Evolutionary conservation across 495 filamentous ascomycete genomes (phyloP).

Genomic region (Cetradonia linearis): DNA sequence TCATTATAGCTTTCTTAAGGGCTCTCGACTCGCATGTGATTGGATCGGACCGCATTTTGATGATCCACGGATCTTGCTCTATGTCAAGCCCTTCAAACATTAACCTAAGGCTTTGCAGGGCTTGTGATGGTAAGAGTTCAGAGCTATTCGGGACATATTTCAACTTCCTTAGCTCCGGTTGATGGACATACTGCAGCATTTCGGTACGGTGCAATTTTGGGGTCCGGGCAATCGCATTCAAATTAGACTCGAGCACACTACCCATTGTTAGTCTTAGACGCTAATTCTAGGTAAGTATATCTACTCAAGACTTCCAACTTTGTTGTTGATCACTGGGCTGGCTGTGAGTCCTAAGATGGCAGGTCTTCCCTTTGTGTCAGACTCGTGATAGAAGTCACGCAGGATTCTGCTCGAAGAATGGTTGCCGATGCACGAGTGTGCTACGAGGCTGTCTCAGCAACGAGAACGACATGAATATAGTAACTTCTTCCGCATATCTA

Average conservation of each 20-base stretch:
- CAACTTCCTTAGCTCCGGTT: constrained; percentile 49
- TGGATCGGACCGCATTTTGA: constrained; percentile 36
- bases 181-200: constrained; percentile 56
- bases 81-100: constrained; percentile 47
- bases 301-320: constrained; percentile 37
- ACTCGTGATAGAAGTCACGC: constrained; percentile 59
- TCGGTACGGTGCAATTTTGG: constrained; percentile 65
- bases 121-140: constrained; percentile 3
- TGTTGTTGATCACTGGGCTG: constrained; percentile 55
- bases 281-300: neutral
- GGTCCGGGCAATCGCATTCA: constrained; percentile 62
- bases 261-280: neutral
- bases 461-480: neutral
- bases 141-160: constrained; percentile 31
- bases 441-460: constrained; percentile 36
- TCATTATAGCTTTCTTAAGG: constrained; percentile 39
- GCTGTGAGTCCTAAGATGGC: constrained; percentile 77
- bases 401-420: constrained; percentile 71
- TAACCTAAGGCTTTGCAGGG: constrained; percentile 14
- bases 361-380: constrained; percentile 38
- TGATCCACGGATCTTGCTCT: constrained; percentile 58
- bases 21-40: constrained; percentile 24
- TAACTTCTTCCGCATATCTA: constrained; percentile 27
- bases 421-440: constrained; percentile 55
- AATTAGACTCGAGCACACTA: constrained; percentile 60